Conservation (phyloP, 148 eudicot genomes). For the Silene uniflora region DNA sequence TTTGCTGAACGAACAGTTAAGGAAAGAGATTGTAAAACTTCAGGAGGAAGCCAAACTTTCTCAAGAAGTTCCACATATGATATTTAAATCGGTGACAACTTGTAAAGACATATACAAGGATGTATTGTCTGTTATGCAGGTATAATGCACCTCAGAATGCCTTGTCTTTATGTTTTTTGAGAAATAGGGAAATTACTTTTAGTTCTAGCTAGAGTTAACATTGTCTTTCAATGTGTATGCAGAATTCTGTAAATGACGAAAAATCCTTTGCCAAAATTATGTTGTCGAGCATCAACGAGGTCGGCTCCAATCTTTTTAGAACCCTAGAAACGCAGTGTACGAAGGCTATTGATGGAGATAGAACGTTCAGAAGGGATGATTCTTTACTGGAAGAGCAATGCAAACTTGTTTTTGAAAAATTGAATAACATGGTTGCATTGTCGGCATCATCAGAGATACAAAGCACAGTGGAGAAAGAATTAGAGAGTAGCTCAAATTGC, state of each 20-base stretch:
- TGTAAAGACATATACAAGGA: slow-evolving; percentile 66
- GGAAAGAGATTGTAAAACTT: slow-evolving; percentile 49
- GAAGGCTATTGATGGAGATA: slow-evolving; percentile 36
- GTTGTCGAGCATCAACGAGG: slow-evolving; percentile 55
- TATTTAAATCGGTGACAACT: slow-evolving; percentile 49
- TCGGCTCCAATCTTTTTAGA: slow-evolving; percentile 63
- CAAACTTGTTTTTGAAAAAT: slow-evolving; percentile 44
- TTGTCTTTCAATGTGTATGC: slow-evolving; percentile 22
- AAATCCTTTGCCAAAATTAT: slow-evolving; percentile 54
- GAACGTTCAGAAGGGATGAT: slow-evolving; percentile 29
- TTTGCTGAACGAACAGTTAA: slow-evolving; percentile 45
- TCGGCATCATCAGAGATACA: slow-evolving; percentile 37
- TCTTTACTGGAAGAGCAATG: slow-evolving; percentile 46
- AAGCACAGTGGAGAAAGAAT: slow-evolving; percentile 23
- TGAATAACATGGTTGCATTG: slow-evolving; percentile 41
- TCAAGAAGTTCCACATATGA: slow-evolving; percentile 52
- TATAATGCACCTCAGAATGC: slow-evolving; percentile 19
- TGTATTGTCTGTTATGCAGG: slow-evolving; percentile 57
- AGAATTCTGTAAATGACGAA: slow-evolving; percentile 63
- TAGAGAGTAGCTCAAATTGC: slow-evolving; percentile 30
- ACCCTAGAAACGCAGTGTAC: slow-evolving; percentile 60
- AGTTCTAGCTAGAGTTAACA: slow-evolving; percentile 6
- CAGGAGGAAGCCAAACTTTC: slow-evolving; percentile 51
- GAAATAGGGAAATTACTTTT: background rate
- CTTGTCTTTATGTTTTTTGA: background rate